Conservation (phyloP, 2,329 filamentous ascomycete species). For the Aureobasidium sp. region DNA sequence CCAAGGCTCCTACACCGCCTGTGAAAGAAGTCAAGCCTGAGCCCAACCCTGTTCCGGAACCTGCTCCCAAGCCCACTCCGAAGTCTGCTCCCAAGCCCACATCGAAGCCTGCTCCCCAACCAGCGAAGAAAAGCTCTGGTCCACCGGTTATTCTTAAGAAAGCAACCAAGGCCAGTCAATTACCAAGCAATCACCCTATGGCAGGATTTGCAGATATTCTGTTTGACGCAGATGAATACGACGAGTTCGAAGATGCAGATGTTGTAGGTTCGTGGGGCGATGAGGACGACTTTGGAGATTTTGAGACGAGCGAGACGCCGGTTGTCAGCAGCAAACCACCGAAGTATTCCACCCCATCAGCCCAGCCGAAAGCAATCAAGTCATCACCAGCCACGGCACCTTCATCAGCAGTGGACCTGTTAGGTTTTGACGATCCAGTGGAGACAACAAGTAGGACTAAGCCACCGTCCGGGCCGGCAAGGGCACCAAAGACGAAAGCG, state of each 20-base stretch:
- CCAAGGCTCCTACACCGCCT: neutral
- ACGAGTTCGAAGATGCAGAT: constrained; percentile 15
- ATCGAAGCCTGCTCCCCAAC: neutral
- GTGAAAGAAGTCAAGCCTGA: neutral
- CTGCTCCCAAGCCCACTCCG: neutral
- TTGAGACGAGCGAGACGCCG: constrained; percentile 16
- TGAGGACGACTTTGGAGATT: constrained; percentile 27
- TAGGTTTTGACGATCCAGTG: constrained; percentile 18
- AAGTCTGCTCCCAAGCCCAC: too few species aligned
- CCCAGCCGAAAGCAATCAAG: neutral
- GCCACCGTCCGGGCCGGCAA: neutral
- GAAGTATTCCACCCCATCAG: neutral
- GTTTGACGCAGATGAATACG: constrained; percentile 19
- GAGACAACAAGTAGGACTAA: neutral
- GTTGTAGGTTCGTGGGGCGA: constrained; percentile 15
- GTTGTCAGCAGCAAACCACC: neutral
- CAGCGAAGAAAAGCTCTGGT: neutral
- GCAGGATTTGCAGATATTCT: constrained; percentile 12
- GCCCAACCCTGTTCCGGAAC: neutral
- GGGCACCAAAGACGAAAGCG: constrained; percentile 19
- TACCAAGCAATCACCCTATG: constrained; percentile 1
- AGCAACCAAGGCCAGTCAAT: constrained; percentile 2
- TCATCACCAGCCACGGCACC: neutral
- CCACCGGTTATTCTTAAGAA: neutral
- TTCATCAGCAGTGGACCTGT: constrained; percentile 17